Evolutionary conservation across 805 yeast genomes (phyloP), one percentile per base, ranked within the genome.

Genomic region (Starmerella vitae): DNA sequence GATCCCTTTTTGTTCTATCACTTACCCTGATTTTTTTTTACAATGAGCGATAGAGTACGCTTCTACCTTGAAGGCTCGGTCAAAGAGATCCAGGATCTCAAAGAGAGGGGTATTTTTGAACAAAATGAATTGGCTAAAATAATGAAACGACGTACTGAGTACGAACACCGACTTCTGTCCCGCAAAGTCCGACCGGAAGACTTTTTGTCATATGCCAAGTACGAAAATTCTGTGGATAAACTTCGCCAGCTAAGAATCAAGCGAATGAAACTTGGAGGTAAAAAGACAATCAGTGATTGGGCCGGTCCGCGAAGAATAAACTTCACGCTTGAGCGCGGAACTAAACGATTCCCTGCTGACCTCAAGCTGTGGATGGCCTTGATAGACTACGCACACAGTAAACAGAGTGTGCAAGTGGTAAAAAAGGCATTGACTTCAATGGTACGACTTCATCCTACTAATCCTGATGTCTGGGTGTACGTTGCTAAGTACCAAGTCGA

Each of bases 401-500:
- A 51, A 15, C 52, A 60, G 19, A 48, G 63, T 36, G 41, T 49
- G 21, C 46, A 59, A 17, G 52, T 55, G 19, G 51, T 61, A 20
- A 55, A 54, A 39, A 75, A 74, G 47, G 75, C 83, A 6, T 83
- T 85, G 58, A 76, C 86, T 5, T 72, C 74, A 42, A 65, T 88
- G 49, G 66, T 91, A 50, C 83, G 78, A 59, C 62, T 85, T 46
- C 97, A 91, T 56, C 97, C 98, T n/a, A 71, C 80, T 31, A 81
- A 86, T 54, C 72, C 84, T 2, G 80, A 78, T 50, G 80, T 88
- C 14, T 91, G 98, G 98, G 72, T 91, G 31, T 72, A 83, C 52
- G 96, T 95, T 19, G 95, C 96, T 22, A 82, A 82, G 55, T 84
- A 83, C 60, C 97, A 91, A 61, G 78, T 82, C 52, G 95, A 88